These are phyloP conservation scores for Epicoccum sorghinum DNA, from an alignment of 2,329 filamentous ascomycete genomes.

Conservation along the genomic window DNA sequence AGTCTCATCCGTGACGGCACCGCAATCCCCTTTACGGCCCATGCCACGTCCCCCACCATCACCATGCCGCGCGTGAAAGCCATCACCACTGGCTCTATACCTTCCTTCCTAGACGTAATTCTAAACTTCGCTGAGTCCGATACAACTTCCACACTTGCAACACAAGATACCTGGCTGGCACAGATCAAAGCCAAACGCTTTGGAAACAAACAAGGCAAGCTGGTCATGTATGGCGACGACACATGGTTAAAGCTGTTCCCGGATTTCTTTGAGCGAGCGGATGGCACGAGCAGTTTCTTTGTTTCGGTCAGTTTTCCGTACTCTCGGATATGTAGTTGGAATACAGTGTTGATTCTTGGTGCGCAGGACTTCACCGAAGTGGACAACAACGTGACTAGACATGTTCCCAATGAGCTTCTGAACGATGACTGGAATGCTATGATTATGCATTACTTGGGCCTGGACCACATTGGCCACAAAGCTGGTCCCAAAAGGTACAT, in stretches of 20 bases:
- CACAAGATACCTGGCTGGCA: conserved; percentile 94
- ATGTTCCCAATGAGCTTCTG: conserved; percentile 77
- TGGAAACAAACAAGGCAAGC: conserved; percentile 61
- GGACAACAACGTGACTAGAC: conserved; percentile 94
- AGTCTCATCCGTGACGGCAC: conserved; percentile 83
- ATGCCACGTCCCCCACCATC: conserved; percentile 95
- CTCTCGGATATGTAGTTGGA: conserved; percentile 40
- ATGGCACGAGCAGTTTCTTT: conserved; percentile 97
- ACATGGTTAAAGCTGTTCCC: conserved; percentile 98
- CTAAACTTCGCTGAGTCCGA: conserved; percentile 96
- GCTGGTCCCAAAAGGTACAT: conserved; percentile 78
- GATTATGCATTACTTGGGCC: conserved; percentile 92
- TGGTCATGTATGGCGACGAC: conserved; percentile 96
- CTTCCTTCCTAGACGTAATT: conserved; percentile 95
- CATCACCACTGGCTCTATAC: conserved; percentile 96
- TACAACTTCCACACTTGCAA: conserved; percentile 82
- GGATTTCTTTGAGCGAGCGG: conserved; percentile 79
- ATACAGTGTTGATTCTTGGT: conserved; percentile 35
- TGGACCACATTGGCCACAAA: conserved; percentile 98
- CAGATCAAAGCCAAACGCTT: conserved; percentile 73
- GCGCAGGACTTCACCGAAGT: conserved; percentile 93
- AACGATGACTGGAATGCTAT: conserved; percentile 88
- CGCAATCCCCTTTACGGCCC: conserved; percentile 91
- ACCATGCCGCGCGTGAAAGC: conserved; percentile 98
- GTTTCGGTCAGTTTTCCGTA: conserved; percentile 74